phyloP scores from a whole-genome alignment of 495 filamentous ascomycete species.

The Penicillium canescens region DNA sequence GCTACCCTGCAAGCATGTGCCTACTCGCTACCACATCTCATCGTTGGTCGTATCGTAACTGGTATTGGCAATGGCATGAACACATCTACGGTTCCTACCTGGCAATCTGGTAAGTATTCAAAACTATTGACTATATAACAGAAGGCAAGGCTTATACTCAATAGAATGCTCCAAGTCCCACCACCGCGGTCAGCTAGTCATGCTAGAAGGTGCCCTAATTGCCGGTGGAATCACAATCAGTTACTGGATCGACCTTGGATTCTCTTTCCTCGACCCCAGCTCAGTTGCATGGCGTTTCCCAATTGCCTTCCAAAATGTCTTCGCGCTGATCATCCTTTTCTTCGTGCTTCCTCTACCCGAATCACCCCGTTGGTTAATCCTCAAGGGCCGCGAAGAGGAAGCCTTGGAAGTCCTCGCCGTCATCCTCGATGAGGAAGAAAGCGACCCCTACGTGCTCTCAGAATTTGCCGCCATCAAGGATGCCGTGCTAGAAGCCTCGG shows the following conservation, averaged over 20 bases:
- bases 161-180: conserved; percentile 37
- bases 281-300: conserved; percentile 40
- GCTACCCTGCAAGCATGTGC: conserved; percentile 65
- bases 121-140: neutral
- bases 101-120: neutral
- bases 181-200: conserved; percentile 26
- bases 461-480: conserved; percentile 75
- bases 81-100: conserved; percentile 43
- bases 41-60: conserved; percentile 64
- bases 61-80: conserved; percentile 65
- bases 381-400: conserved; percentile 36
- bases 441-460: conserved; percentile 49
- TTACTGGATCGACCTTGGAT: conserved; percentile 51
- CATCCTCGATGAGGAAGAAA: conserved; percentile 27
- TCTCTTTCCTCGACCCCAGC: conserved; percentile 35
- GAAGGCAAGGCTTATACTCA: neutral
- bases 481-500: conserved; percentile 66
- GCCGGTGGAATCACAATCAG: conserved; percentile 45
- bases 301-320: conserved; percentile 39
- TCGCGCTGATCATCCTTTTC: conserved; percentile 32
- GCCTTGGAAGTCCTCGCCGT: conserved; percentile 36
- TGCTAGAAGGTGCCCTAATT: conserved; percentile 37
- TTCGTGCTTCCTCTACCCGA: conserved; percentile 38
- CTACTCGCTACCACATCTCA: conserved; percentile 58
- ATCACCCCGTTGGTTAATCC: conserved; percentile 45